Evolutionary conservation across 768 basidiomycete species (phyloP).

Genomic region (Roridomyces roridus): DNA sequence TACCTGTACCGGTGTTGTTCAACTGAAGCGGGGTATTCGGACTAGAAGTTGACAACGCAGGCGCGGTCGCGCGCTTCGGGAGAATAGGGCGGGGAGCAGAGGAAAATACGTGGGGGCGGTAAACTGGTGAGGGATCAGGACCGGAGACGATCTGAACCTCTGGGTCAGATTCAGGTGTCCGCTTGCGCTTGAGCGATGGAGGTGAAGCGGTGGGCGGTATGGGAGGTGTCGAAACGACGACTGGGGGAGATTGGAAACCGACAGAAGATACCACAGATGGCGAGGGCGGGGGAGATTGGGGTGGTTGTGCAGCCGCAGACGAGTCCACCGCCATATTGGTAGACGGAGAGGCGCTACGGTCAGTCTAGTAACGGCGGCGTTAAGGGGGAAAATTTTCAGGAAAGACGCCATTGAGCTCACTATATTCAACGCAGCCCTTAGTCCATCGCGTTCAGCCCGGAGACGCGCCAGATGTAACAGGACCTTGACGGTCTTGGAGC

Average conservation of each 20-base stretch:
- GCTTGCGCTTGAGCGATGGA: not conserved
- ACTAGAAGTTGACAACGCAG: too few species aligned
- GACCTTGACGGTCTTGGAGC: not conserved
- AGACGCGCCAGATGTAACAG: not conserved
- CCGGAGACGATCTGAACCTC: not conserved
- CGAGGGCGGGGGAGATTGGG: not conserved
- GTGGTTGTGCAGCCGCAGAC: not conserved
- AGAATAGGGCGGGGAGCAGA: not conserved
- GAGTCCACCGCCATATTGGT: not conserved
- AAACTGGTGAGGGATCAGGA: not conserved
- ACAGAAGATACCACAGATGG: not conserved
- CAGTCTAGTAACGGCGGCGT: not conserved
- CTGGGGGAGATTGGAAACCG: not conserved
- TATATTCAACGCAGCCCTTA: not conserved
- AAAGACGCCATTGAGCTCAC: not conserved
- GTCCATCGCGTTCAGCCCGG: slow-evolving; percentile 4
- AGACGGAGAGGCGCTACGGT: not conserved
- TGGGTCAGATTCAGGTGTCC: not conserved
- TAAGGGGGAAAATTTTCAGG: not conserved
- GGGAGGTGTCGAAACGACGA: not conserved
- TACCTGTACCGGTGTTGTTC: too few species aligned
- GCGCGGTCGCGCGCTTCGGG: too few species aligned
- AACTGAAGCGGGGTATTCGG: too few species aligned
- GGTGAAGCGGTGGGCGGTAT: not conserved
- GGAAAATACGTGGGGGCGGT: not conserved